These are phyloP conservation scores for Pigoraptor vietnamica DNA, from an alignment of 78 protist species.

Conservation along the genomic window DNA sequence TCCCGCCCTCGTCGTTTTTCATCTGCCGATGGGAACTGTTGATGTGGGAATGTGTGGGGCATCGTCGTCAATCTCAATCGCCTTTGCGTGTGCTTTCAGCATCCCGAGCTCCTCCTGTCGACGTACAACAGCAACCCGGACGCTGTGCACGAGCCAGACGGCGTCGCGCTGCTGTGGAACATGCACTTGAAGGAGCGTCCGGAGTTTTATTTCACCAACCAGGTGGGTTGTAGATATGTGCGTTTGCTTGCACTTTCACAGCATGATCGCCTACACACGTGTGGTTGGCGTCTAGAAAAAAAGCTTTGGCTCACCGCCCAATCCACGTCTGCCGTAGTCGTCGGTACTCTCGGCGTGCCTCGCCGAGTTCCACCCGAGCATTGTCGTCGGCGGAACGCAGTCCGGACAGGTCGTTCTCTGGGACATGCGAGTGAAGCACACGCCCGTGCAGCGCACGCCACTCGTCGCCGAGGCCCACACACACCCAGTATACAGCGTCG, in stretches of 20 bases:
- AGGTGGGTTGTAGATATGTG: slow-evolving; percentile 13
- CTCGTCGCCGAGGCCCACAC: slow-evolving; percentile 61
- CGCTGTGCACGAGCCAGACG: slow-evolving; percentile 64
- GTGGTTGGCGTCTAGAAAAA: no score
- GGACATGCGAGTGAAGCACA: slow-evolving; percentile 72
- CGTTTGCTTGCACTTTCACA: no score
- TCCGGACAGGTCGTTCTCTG: slow-evolving; percentile 75
- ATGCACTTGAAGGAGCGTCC: slow-evolving; percentile 49
- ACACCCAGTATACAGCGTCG: slow-evolving; percentile 62
- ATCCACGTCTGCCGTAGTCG: slow-evolving; percentile 20
- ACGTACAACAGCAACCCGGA: slow-evolving; percentile 51
- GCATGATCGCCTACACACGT: no score
- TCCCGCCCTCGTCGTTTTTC: neutral
- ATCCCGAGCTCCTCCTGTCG: slow-evolving; percentile 57
- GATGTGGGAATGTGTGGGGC: neutral
- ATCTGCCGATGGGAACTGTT: neutral
- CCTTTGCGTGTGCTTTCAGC: neutral
- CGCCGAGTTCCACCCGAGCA: slow-evolving; percentile 47
- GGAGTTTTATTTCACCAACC: slow-evolving; percentile 56
- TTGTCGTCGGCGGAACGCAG: slow-evolving; percentile 68
- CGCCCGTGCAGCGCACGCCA: slow-evolving; percentile 73
- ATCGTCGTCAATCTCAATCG: neutral
- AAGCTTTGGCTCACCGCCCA: neutral
- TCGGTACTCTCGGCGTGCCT: slow-evolving; percentile 47
- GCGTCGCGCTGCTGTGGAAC: slow-evolving; percentile 62